Evolutionary conservation across 2,329 filamentous ascomycete genomes (phyloP).

Genomic region (Ilyonectria mors-panacis): DNA sequence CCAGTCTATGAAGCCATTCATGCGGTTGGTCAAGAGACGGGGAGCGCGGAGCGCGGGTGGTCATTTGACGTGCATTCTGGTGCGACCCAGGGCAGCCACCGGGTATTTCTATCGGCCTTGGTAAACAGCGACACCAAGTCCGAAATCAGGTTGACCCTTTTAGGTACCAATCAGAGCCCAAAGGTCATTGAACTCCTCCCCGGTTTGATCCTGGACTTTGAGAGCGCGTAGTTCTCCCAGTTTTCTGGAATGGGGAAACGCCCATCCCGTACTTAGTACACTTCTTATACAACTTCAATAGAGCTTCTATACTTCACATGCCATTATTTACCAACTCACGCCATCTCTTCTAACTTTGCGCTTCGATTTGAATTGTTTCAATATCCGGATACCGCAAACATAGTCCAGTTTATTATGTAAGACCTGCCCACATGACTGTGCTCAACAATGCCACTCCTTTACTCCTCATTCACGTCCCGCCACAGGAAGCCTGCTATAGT

Average conservation of each 20-base stretch:
- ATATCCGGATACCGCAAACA: no score
- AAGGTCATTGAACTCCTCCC: conserved; percentile 42
- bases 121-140: conserved; percentile 16
- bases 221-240: conserved; percentile 14
- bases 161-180: conserved; percentile 44
- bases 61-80: conserved; percentile 39
- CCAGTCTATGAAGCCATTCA: conserved; percentile 51
- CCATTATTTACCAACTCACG: no score
- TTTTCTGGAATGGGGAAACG: not conserved
- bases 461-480: no score
- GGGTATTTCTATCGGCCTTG: conserved; percentile 31
- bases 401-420: no score
- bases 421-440: no score
- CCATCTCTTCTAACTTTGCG: no score
- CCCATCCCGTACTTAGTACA: not conserved
- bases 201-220: conserved; percentile 42
- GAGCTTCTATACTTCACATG: no score
- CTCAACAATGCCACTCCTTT: no score
- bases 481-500: no score
- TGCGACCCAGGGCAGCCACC: conserved; percentile 29
- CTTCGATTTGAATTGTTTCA: no score
- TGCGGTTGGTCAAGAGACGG: conserved; percentile 3
- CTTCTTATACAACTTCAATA: not conserved
- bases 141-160: conserved; percentile 40
- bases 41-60: conserved; percentile 28